Evolutionary conservation across 2,329 filamentous ascomycete species (phyloP).

Genomic region (Hymenoscyphus occultus): DNA sequence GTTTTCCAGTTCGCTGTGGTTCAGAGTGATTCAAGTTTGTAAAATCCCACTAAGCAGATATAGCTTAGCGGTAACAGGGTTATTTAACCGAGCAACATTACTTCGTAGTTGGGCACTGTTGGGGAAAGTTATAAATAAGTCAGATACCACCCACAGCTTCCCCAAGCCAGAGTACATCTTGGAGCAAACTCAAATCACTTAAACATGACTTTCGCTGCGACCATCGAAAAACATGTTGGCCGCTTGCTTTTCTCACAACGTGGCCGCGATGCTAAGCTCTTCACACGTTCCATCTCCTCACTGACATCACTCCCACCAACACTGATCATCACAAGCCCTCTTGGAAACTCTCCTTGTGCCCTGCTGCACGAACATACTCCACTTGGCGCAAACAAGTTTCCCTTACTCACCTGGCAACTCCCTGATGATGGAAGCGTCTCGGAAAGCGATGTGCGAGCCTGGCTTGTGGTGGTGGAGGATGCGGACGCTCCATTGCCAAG

Average conservation of each 20-base stretch:
- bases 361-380: background rate
- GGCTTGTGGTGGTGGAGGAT: background rate
- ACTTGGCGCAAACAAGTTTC: background rate
- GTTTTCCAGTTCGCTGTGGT: too few species aligned
- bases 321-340: background rate
- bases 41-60: too few species aligned
- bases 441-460: background rate
- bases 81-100: too few species aligned
- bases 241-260: background rate
- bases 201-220: background rate
- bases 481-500: background rate
- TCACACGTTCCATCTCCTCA: background rate
- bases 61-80: too few species aligned
- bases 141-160: too few species aligned
- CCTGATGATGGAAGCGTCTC: background rate
- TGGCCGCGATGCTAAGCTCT: background rate
- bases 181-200: too few species aligned
- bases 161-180: too few species aligned
- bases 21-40: too few species aligned
- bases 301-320: background rate
- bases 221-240: background rate
- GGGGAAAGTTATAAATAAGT: too few species aligned
- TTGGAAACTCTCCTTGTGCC: background rate
- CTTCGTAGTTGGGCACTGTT: too few species aligned
- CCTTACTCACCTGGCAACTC: background rate